Percentiles rank a stretch among this genome's conserved stretches.
These are phyloP conservation scores for Yamadazyma epiphylla DNA, from an alignment of 1,139 yeast genomes.

Conservation along the genomic window DNA sequence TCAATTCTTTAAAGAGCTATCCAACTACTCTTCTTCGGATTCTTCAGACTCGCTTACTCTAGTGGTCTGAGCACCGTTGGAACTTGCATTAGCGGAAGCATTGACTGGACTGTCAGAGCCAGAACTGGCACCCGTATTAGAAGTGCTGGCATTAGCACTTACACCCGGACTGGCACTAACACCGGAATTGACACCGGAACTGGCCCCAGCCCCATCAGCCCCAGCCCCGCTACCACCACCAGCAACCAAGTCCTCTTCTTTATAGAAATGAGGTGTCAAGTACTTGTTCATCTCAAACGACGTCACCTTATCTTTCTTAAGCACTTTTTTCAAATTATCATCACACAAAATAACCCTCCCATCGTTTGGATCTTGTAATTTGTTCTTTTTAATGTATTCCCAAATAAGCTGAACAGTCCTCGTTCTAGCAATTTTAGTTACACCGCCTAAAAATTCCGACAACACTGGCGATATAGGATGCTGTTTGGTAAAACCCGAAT, in stretches of 20 bases:
- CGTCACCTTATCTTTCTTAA: slow-evolving; percentile 52
- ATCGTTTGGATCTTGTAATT: slow-evolving; percentile 68
- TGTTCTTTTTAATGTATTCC: slow-evolving; percentile 64
- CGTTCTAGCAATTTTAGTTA: slow-evolving; percentile 56
- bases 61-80: no score
- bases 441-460: slow-evolving; percentile 35
- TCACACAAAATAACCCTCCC: slow-evolving; percentile 68
- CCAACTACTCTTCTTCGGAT: no score
- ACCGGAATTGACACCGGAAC: not conserved
- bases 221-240: slow-evolving; percentile 1
- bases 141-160: no score
- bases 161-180: no score
- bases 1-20: no score
- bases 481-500: slow-evolving; percentile 33
- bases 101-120: no score
- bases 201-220: slow-evolving; percentile 4
- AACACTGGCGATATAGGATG: slow-evolving; percentile 50
- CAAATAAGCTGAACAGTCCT: slow-evolving; percentile 71
- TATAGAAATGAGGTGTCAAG: slow-evolving; percentile 47
- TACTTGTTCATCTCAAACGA: slow-evolving; percentile 70
- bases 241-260: slow-evolving; percentile 30
- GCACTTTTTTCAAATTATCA: slow-evolving; percentile 53
- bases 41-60: no score
- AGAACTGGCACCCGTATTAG: no score
- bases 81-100: no score